A percentile compares a stretch with the other conserved stretches of the same genome.
Evolutionary conservation across 805 yeast genomes (phyloP).

Genomic region (Clavispora phyllophila): DNA sequence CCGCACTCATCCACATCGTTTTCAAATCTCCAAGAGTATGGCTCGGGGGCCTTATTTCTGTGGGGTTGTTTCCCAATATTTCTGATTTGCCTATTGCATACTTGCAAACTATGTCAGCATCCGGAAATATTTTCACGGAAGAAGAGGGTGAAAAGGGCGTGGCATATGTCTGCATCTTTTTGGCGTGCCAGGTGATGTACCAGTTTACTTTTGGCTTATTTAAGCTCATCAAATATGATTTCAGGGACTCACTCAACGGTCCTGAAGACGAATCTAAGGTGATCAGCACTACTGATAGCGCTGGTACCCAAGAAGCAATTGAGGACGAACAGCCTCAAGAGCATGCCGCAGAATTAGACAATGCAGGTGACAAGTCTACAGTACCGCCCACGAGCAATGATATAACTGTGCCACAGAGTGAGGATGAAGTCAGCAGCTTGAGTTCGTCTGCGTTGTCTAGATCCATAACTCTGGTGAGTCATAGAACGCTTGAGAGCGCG

Average conservation of each 20-base stretch:
- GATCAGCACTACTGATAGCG: not conserved
- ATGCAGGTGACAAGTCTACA: not conserved
- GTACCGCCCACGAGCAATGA: no score
- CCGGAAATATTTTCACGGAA: constrained; percentile 48
- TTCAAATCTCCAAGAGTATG: constrained; percentile 67
- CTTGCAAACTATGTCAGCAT: constrained; percentile 62
- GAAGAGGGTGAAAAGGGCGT: constrained; percentile 69
- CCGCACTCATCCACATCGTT: constrained; percentile 39
- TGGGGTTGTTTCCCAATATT: constrained; percentile 73
- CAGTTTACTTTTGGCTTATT: constrained; percentile 77
- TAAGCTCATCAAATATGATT: constrained; percentile 65
- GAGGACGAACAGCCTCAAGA: no score
- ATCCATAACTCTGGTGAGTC: not conserved
- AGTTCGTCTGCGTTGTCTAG: not conserved
- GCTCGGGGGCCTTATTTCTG: constrained; percentile 70
- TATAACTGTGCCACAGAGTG: not conserved
- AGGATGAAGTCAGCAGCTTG: not conserved
- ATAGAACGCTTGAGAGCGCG: not conserved
- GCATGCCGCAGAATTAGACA: not conserved
- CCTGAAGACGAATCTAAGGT: constrained; percentile 2
- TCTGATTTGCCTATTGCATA: constrained; percentile 86
- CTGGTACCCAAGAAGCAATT: not conserved
- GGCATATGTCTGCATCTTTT: constrained; percentile 75
- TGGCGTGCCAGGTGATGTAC: constrained; percentile 60
- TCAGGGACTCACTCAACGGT: constrained; percentile 34